Evolutionary conservation across 2,329 filamentous ascomycete genomes (phyloP).

Genomic region (Ceratocystis papillata): DNA sequence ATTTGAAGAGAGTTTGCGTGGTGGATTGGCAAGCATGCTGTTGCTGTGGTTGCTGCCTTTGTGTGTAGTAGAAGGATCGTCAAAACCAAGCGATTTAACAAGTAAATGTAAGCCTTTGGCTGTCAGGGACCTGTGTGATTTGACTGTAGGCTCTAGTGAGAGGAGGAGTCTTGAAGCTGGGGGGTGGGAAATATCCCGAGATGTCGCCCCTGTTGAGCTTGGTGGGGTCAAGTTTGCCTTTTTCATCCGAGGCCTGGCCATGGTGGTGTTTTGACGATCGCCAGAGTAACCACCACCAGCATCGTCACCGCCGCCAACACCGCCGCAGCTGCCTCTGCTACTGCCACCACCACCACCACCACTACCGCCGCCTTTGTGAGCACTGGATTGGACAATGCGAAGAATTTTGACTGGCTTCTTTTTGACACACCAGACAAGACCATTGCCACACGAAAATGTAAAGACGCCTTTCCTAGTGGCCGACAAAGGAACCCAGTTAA

Average conservation of each 20-base stretch:
- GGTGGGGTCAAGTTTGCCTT: not conserved
- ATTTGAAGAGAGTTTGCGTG: not conserved
- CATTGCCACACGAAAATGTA: not conserved
- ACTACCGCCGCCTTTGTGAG: not conserved
- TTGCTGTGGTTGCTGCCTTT: not conserved
- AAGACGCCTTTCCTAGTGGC: not conserved
- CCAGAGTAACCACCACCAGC: not conserved
- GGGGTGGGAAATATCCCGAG: not conserved
- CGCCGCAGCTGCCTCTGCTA: no score
- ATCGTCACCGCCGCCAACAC: no score
- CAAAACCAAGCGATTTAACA: not conserved
- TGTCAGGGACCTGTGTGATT: not conserved
- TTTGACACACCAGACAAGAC: conserved; percentile 1
- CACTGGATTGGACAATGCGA: not conserved
- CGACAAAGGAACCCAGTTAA: not conserved
- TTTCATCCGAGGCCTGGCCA: not conserved
- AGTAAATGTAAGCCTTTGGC: not conserved
- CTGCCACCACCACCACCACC: no score
- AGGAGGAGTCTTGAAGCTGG: not conserved
- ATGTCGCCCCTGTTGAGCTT: not conserved
- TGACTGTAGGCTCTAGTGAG: not conserved
- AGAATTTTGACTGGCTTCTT: conserved; percentile 12
- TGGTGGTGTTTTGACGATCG: not conserved
- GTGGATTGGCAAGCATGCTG: conserved; percentile 4
- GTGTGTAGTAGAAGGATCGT: not conserved